These are phyloP conservation scores for Pleurotus citrinopileatus DNA, from an alignment of 768 basidiomycete genomes.

Conservation along the genomic window DNA sequence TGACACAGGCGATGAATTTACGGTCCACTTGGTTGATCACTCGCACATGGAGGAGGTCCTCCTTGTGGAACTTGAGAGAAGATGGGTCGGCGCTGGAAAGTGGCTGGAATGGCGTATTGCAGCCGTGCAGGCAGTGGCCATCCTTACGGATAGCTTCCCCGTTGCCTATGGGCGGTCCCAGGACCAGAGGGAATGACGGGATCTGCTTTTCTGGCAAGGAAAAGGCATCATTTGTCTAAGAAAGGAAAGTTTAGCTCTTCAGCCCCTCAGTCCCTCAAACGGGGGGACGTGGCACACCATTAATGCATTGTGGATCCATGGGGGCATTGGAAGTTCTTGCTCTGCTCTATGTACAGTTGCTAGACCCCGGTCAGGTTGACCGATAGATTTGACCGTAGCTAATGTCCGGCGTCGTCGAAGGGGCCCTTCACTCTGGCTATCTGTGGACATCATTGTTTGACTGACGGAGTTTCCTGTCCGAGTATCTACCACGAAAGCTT, in stretches of 20 bases:
- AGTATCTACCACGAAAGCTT: constrained; percentile 58
- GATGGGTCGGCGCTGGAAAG: constrained; percentile 5
- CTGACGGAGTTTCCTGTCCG: constrained; percentile 67
- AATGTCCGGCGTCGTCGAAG: constrained; percentile 14
- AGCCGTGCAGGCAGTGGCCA: constrained; percentile 14
- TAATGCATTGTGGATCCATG: constrained; percentile 65
- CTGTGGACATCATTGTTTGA: constrained; percentile 18
- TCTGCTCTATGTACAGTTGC: constrained; percentile 11
- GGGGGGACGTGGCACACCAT: constrained; percentile 38
- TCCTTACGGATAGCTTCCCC: constrained; percentile 7
- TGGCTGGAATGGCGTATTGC: constrained; percentile 1
- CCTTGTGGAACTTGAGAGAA: constrained; percentile 42
- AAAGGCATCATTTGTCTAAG: constrained; percentile 58
- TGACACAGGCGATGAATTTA: constrained; percentile 84
- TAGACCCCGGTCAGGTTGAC: constrained; percentile 16
- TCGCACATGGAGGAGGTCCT: constrained; percentile 51
- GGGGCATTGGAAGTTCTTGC: constrained; percentile 36
- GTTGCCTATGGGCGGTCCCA: neutral
- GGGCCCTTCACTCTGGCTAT: constrained; percentile 10
- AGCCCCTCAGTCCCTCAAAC: constrained; percentile 5
- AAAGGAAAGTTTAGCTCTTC: neutral
- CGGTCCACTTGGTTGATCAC: constrained; percentile 85
- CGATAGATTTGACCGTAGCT: neutral
- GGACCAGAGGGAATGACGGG: constrained; percentile 1
- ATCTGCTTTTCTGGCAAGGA: constrained; percentile 20